Evolutionary conservation across 1,139 yeast species (phyloP).

Genomic region (Taphrina deformans): DNA sequence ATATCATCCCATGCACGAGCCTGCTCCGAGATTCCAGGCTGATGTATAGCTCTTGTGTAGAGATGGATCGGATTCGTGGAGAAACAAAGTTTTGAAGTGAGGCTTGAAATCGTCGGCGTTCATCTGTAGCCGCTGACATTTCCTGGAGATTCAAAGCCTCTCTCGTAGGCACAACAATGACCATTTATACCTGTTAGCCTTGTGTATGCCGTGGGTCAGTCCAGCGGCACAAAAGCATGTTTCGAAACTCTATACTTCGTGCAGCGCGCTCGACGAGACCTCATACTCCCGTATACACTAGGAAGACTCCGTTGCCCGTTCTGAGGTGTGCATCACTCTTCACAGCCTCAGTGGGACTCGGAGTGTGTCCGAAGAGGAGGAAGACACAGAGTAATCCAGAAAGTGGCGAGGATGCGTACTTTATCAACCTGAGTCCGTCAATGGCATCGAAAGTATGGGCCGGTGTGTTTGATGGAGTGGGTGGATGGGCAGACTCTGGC

Average conservation of each 20-base stretch:
- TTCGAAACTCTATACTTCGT: background rate
- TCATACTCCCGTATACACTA: background rate
- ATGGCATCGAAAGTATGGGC: slow-evolving; percentile 51
- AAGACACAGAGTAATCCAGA: slow-evolving; percentile 14
- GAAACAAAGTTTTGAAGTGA: background rate
- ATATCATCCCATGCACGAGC: too few relatives aligned
- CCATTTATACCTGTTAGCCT: too few relatives aligned
- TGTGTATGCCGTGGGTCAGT: too few relatives aligned
- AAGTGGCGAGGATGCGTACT: slow-evolving; percentile 28
- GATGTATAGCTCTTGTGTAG: too few relatives aligned
- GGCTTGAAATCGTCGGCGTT: background rate
- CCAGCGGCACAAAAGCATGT: background rate
- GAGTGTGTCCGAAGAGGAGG: slow-evolving; percentile 22
- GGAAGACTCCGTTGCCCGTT: background rate
- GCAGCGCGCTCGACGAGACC: background rate
- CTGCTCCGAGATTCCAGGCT: too few relatives aligned
- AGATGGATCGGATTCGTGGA: background rate
- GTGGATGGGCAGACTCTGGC: slow-evolving; percentile 94
- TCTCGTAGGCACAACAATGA: too few relatives aligned
- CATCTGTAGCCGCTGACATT: background rate
- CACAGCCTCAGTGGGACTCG: slow-evolving; percentile 22
- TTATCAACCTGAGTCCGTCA: background rate
- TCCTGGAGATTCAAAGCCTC: background rate
- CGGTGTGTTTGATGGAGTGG: slow-evolving; percentile 97
- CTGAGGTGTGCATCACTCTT: slow-evolving; percentile 21